Evolutionary conservation across 208 protist genomes (phyloP).

Genomic region (Trypanosoma caninum): DNA sequence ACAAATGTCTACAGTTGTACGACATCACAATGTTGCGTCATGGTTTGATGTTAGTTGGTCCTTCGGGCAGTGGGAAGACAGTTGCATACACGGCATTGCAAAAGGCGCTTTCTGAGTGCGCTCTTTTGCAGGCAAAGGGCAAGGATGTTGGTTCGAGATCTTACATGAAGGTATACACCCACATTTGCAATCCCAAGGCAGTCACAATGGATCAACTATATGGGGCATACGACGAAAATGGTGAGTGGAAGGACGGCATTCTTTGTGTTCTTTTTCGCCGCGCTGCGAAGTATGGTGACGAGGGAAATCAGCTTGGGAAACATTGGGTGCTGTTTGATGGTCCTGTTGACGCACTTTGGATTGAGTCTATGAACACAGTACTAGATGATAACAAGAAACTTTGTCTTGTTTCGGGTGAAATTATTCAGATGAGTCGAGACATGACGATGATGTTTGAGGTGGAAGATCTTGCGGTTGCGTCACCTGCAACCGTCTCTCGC

Average conservation of each 20-base stretch:
- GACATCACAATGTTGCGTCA: conserved; percentile 98
- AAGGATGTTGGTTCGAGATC: conserved; percentile 60
- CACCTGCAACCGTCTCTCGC: conserved; percentile 96
- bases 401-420: conserved; percentile 94
- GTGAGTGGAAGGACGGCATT: conserved; percentile 97
- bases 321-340: conserved; percentile 98
- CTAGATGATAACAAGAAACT: conserved; percentile 96
- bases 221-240: conserved; percentile 95
- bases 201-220: conserved; percentile 98
- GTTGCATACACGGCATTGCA: conserved; percentile 87
- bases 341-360: conserved; percentile 96
- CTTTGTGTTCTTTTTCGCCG: conserved; percentile 93
- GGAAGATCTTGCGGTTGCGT: conserved; percentile 95
- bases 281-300: conserved; percentile 85
- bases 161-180: conserved; percentile 90
- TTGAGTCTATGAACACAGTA: conserved; percentile 96
- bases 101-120: conserved; percentile 73
- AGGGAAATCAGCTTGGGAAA: conserved; percentile 82
- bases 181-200: conserved; percentile 96
- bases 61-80: conserved; percentile 96
- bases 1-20: conserved; percentile 98
- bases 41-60: conserved; percentile 98
- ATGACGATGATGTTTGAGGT: conserved; percentile 99
- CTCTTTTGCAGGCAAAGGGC: conserved; percentile 62
- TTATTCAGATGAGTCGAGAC: conserved; percentile 94